phyloP scores from a whole-genome alignment of 139 green algal species.

The Coelastrella sp. region DNA sequence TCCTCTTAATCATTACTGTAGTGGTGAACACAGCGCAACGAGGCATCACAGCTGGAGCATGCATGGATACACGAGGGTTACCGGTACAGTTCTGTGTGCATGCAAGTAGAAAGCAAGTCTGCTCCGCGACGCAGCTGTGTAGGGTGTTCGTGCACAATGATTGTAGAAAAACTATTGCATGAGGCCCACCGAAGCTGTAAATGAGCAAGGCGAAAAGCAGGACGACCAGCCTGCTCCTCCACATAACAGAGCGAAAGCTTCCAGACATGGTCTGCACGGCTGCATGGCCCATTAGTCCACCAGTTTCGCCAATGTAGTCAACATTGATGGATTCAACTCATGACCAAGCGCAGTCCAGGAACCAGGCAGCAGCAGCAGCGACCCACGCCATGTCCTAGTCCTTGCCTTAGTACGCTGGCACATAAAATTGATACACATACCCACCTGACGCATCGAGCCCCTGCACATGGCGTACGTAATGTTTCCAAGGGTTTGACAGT shows the following conservation, averaged over 20 bases:
- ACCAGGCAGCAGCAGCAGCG: too few relatives aligned
- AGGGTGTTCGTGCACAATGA: neutral
- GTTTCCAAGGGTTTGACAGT: too few relatives aligned
- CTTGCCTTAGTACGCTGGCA: too few relatives aligned
- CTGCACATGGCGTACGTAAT: too few relatives aligned
- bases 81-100: too few relatives aligned
- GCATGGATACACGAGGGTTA: neutral
- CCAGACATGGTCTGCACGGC: neutral
- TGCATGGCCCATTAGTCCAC: neutral
- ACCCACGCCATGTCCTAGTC: too few relatives aligned
- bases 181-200: neutral
- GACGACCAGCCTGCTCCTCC: slow-evolving; percentile 16
- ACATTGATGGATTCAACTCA: too few relatives aligned
- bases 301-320: too few relatives aligned
- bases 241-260: neutral
- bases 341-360: too few relatives aligned
- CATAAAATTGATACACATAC: too few relatives aligned
- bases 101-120: neutral
- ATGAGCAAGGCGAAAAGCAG: slow-evolving; percentile 24
- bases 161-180: neutral
- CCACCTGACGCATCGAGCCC: too few relatives aligned
- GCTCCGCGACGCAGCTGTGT: neutral
- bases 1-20: neutral
- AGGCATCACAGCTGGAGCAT: neutral
- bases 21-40: neutral